Conservation (phyloP, 2,329 filamentous ascomycete genomes). For the Pestalotiopsis sp. region DNA sequence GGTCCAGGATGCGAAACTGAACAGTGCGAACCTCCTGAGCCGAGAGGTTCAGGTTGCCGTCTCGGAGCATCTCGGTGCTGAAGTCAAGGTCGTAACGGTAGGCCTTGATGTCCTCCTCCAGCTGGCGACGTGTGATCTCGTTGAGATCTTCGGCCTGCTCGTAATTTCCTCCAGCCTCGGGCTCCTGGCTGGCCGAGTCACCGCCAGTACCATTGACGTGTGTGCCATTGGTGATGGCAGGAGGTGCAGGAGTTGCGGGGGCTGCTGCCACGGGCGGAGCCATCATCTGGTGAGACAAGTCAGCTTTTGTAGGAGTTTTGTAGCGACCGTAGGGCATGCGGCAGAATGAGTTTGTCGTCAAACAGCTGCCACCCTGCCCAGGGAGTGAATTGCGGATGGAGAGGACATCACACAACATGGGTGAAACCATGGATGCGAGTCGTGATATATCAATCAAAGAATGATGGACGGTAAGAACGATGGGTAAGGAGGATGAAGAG, state of each 20-base stretch:
- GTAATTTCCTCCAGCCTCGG: conserved; percentile 22
- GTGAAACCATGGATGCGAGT: background rate
- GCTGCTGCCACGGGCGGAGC: background rate
- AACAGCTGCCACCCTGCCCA: background rate
- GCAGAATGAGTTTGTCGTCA: background rate
- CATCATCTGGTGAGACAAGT: background rate
- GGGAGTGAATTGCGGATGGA: background rate
- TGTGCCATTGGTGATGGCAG: background rate
- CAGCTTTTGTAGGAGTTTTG: background rate
- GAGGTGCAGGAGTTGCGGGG: background rate
- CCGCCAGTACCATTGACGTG: background rate
- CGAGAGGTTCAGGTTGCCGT: conserved; percentile 33
- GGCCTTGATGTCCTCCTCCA: conserved; percentile 43
- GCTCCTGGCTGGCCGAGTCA: background rate
- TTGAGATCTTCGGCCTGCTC: conserved; percentile 29
- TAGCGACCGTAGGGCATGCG: background rate
- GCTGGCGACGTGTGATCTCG: conserved; percentile 36
- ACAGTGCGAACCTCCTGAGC: conserved; percentile 43
- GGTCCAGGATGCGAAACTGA: conserved; percentile 44
- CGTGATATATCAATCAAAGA: background rate
- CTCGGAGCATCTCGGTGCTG: conserved; percentile 37
- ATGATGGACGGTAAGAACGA: background rate
- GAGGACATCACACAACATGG: background rate
- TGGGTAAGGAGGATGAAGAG: background rate
- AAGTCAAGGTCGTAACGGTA: conserved; percentile 46